Evolutionary conservation across 768 basidiomycete species (phyloP).

Genomic region (Auriscalpium vulgare): DNA sequence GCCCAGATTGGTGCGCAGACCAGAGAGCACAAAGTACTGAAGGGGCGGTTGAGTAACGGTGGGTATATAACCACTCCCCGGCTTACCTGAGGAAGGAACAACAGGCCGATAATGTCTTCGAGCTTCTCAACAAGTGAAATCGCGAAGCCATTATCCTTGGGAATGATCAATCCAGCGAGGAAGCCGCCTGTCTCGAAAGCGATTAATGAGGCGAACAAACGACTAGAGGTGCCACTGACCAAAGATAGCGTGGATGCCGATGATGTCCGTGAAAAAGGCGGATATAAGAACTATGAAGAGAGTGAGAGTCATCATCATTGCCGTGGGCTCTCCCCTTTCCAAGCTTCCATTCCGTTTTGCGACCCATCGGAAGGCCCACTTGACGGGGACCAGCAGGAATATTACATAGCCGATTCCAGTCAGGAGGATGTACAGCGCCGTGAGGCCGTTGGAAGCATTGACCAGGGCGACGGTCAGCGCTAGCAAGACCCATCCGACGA

Average conservation of each 20-base stretch:
- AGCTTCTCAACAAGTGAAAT: conserved; percentile 77
- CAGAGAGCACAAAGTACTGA: conserved; percentile 76
- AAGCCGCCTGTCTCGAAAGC: conserved; percentile 54
- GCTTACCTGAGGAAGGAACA: conserved; percentile 66
- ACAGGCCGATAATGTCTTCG: conserved; percentile 76
- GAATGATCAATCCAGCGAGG: conserved; percentile 74
- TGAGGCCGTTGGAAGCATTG: conserved; percentile 65
- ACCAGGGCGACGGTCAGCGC: conserved; percentile 80
- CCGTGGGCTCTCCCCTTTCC: conserved; percentile 63
- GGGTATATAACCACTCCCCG: background rate
- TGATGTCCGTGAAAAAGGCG: conserved; percentile 82
- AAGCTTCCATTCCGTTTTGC: conserved; percentile 61
- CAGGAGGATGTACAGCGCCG: conserved; percentile 77
- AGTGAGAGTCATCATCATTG: conserved; percentile 72
- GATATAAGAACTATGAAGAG: conserved; percentile 66
- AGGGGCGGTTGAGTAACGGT: conserved; percentile 9
- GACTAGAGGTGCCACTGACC: conserved; percentile 26
- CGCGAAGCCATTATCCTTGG: conserved; percentile 74
- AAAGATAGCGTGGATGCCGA: conserved; percentile 69
- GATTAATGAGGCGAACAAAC: background rate
- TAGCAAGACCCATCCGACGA: conserved; percentile 75
- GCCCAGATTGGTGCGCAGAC: conserved; percentile 74
- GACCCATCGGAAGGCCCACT: conserved; percentile 59
- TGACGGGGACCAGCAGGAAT: conserved; percentile 57
- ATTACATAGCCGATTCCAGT: conserved; percentile 55